Evolutionary conservation across 306 rosid genomes (phyloP).

Genomic region (Cucumis melo): DNA sequence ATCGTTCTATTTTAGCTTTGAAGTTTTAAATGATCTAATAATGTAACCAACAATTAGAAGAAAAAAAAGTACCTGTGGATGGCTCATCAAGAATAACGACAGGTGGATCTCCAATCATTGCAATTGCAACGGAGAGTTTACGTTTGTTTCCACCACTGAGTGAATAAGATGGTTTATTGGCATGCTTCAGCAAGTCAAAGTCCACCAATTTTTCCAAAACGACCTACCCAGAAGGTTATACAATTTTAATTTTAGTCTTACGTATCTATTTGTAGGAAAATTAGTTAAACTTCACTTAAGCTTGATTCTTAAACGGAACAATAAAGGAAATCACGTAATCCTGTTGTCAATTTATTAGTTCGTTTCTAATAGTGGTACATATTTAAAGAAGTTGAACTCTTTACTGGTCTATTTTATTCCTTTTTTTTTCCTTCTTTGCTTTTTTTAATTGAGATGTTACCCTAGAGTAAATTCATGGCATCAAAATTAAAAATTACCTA

Average conservation of each 20-base stretch:
- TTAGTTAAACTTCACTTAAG: not conserved
- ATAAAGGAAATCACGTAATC: not conserved
- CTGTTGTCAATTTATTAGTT: not conserved
- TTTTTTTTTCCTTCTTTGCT: not conserved
- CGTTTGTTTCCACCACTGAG: constrained; percentile 97
- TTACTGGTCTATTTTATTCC: not conserved
- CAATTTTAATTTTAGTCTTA: not conserved
- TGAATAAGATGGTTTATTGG: constrained; percentile 76
- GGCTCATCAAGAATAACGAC: constrained; percentile 96
- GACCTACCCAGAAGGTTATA: constrained; percentile 45
- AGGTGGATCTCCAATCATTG: constrained; percentile 97
- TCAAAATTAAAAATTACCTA: not conserved
- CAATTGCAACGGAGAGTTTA: constrained; percentile 87
- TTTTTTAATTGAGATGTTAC: not conserved
- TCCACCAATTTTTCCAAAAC: constrained; percentile 76
- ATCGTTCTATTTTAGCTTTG: not conserved
- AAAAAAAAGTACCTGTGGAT: constrained; percentile 54
- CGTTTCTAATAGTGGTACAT: not conserved
- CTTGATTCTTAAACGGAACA: not conserved
- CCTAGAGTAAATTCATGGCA: not conserved
- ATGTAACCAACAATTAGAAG: not conserved
- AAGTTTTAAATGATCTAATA: not conserved
- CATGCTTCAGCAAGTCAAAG: constrained; percentile 85
- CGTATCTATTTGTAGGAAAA: not conserved
- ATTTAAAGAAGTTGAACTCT: not conserved